A percentile compares a stretch with the other conserved stretches of the same genome.
Evolutionary conservation across 1,284 basidiomycete species (phyloP).

Genomic region (Cystobasidium pallidum): DNA sequence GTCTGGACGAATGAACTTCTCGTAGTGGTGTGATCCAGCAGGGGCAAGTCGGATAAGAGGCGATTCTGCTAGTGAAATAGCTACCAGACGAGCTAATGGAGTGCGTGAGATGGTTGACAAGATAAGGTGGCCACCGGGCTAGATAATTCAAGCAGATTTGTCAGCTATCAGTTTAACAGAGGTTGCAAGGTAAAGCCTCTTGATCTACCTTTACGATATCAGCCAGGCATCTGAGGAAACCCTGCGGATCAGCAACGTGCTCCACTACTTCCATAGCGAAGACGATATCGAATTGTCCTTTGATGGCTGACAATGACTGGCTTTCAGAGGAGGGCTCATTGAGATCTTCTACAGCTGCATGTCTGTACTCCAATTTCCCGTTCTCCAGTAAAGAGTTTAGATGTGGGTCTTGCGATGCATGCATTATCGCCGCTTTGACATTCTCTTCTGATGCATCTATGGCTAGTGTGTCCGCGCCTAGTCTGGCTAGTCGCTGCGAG

Average conservation of each 20-base stretch:
- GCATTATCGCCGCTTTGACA: constrained; percentile 80
- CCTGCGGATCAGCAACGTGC: constrained; percentile 88
- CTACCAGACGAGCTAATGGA: constrained; percentile 82
- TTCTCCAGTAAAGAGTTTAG: constrained; percentile 9
- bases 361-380: constrained; percentile 66
- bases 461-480: constrained; percentile 82
- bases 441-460: constrained; percentile 89
- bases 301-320: constrained; percentile 51
- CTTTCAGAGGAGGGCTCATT: constrained; percentile 57
- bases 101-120: constrained; percentile 96
- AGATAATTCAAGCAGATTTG: constrained; percentile 4
- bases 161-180: no score
- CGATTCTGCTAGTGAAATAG: constrained; percentile 87
- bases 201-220: constrained; percentile 74
- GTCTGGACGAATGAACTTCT: constrained; percentile 84
- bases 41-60: constrained; percentile 75
- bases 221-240: constrained; percentile 79
- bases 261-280: constrained; percentile 98
- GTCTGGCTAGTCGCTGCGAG: constrained; percentile 80
- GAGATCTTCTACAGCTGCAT: constrained; percentile 75
- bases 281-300: constrained; percentile 79
- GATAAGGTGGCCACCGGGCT: constrained; percentile 95
- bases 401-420: constrained; percentile 75
- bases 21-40: constrained; percentile 86
- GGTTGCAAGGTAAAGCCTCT: not conserved